Base-by-base conservation (phyloP, 768 basidiomycete genomes). In the Russula sp. region DNA sequence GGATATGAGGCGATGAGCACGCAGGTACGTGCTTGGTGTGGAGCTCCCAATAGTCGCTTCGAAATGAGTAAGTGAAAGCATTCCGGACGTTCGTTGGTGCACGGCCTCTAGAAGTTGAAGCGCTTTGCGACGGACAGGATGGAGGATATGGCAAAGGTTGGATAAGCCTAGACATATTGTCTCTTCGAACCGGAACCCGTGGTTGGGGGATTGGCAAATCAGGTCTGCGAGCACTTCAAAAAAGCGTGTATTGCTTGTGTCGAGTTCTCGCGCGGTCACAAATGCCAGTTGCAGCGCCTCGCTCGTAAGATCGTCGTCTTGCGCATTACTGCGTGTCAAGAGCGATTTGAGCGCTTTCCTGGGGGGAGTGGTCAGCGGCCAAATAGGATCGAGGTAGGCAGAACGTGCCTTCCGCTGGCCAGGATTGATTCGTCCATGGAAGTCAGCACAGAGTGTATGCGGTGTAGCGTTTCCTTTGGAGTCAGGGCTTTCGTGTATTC, bases 291-390 rank as follows among this genome's bases (percentile, higher is more conserved):
- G 78, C 14, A 95, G 75, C 16, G 84, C 79, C 61, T 89, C 91
- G 44, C 81, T 80, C 6, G 87, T 73, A 20, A 95, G 77, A 27
- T 78, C 78, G 1, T 75, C 65, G 63, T 87, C 84, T n/a, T 76
- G 73, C 2, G 40, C 55, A 39, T 79, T 78, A 51, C 79, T 81
- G 69, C 82, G 79, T n/a, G 76, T 71, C 37, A 95, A 76, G 18
- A 96, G 77, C 10, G 85, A 83, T 58, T 79, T 82, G 10, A 96
- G 74, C 2, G 91, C 90, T 74, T 86, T 91, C 77, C 94, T 96
- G 60, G 8, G 66, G 47, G 32, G 35, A 56, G 32, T 42, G 49
- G 71, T 45, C 64, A 68, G 44, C 54, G 44, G 49, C 22, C n/a
- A 45, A 62, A 37, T 32, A 20, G n/a, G n/a, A 54, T 32, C n/a